These are phyloP conservation scores for Alternaria sp. DNA, from an alignment of 2,329 filamentous ascomycete species.

Conservation along the genomic window DNA sequence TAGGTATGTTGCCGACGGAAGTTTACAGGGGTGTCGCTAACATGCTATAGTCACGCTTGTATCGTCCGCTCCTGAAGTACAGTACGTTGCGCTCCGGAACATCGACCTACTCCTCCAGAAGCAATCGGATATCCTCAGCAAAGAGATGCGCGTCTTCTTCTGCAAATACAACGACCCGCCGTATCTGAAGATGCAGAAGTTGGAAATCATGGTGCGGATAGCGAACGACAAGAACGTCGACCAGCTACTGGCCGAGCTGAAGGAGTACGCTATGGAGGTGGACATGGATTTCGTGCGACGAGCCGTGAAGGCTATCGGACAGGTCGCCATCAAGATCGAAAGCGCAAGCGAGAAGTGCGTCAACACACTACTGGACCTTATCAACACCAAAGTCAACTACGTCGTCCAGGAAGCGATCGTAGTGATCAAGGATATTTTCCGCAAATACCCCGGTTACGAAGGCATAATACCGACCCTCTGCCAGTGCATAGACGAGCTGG, in stretches of 20 bases:
- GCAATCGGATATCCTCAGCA: constrained; percentile 94
- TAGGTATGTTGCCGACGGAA: constrained; percentile 65
- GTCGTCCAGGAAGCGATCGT: constrained; percentile 98
- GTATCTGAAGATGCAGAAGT: constrained; percentile 95
- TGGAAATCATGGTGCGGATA: constrained; percentile 99
- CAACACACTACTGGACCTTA: constrained; percentile 88
- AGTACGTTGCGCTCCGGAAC: constrained; percentile 95
- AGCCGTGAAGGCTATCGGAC: constrained; percentile 93
- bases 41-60: constrained; percentile 80
- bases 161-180: constrained; percentile 99
- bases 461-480: constrained; percentile 96
- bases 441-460: constrained; percentile 97
- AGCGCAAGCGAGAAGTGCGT: constrained; percentile 94
- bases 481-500: constrained; percentile 94
- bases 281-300: constrained; percentile 98
- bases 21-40: constrained; percentile 25
- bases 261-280: constrained; percentile 96
- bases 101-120: constrained; percentile 96
- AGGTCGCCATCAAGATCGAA: constrained; percentile 98
- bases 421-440: constrained; percentile 98
- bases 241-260: constrained; percentile 89
- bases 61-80: constrained; percentile 93
- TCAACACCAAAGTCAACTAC: constrained; percentile 98
- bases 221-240: constrained; percentile 97
- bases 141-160: constrained; percentile 97